Conservation (phyloP, 139 green algal species). For the Haematococcus lacustris region DNA sequence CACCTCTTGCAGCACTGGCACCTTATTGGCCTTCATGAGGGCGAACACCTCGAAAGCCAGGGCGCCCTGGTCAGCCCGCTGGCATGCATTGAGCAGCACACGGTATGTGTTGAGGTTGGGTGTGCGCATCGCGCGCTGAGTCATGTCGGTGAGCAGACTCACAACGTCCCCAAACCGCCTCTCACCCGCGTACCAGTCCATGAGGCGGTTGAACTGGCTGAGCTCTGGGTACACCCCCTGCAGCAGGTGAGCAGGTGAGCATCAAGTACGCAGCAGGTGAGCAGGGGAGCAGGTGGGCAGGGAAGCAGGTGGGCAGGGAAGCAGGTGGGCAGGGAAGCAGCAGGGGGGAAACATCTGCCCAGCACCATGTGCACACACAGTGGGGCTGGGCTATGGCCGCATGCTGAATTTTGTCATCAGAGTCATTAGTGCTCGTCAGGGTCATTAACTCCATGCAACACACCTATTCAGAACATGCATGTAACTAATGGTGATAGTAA, state of each 20-base stretch:
- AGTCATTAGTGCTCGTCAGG: too few relatives aligned
- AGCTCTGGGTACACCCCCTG: constrained; percentile 28
- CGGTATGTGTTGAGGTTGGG: constrained; percentile 75
- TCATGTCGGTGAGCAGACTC: constrained; percentile 28
- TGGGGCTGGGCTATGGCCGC: too few relatives aligned
- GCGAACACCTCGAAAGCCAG: constrained; percentile 51
- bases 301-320: too few relatives aligned
- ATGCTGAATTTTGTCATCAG: too few relatives aligned
- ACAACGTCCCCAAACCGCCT: constrained; percentile 14
- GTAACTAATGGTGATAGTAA: too few relatives aligned
- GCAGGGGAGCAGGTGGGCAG: too few relatives aligned
- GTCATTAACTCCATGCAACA: too few relatives aligned
- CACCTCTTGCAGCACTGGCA: constrained; percentile 32
- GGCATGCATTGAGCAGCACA: constrained; percentile 64
- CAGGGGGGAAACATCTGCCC: too few relatives aligned
- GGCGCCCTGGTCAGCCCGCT: constrained; percentile 53
- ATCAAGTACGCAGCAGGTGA: too few relatives aligned
- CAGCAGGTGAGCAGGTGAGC: background rate
- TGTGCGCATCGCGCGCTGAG: constrained; percentile 2
- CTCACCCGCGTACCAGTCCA: constrained; percentile 35
- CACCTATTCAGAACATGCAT: too few relatives aligned
- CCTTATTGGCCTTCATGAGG: constrained; percentile 25
- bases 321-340: too few relatives aligned
- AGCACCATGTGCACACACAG: too few relatives aligned
- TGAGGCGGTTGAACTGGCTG: constrained; percentile 32